phyloP scores from a whole-genome alignment of 257 asterid species.

The Rehmannia glutinosa region DNA sequence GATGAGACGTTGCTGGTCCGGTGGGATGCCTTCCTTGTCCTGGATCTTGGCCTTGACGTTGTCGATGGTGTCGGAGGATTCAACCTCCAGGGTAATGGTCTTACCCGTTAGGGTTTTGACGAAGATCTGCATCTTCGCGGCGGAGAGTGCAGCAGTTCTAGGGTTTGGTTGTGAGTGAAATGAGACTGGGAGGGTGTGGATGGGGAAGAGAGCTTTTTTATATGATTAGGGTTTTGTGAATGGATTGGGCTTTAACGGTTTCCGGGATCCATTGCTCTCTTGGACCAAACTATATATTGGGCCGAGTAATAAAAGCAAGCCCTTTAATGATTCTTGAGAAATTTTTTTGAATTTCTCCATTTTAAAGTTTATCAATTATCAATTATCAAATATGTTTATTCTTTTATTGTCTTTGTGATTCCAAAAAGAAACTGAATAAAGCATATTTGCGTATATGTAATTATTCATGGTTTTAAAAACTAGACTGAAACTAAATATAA shows the following conservation, averaged over 20 bases:
- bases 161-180: conserved; percentile 15
- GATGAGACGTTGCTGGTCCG: conserved; percentile 57
- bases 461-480: too few relatives aligned
- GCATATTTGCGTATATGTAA: too few relatives aligned
- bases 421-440: too few relatives aligned
- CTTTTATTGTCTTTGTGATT: too few relatives aligned
- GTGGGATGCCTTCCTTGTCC: conserved; percentile 59
- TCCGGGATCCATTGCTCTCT: background rate
- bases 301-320: background rate
- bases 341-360: too few relatives aligned
- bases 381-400: too few relatives aligned
- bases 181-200: background rate
- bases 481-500: too few relatives aligned
- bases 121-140: conserved; percentile 71
- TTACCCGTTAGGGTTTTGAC: conserved; percentile 79
- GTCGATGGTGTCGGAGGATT: conserved; percentile 59
- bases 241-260: background rate
- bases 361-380: too few relatives aligned
- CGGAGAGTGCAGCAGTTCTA: background rate
- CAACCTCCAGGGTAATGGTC: conserved; percentile 57
- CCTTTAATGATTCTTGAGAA: too few relatives aligned
- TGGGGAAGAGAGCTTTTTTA: background rate
- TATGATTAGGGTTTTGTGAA: conserved; percentile 21
- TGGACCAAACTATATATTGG: background rate
- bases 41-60: conserved; percentile 54